Conservation (phyloP, 2,329 filamentous ascomycete species). For the Aureobasidium lini region DNA sequence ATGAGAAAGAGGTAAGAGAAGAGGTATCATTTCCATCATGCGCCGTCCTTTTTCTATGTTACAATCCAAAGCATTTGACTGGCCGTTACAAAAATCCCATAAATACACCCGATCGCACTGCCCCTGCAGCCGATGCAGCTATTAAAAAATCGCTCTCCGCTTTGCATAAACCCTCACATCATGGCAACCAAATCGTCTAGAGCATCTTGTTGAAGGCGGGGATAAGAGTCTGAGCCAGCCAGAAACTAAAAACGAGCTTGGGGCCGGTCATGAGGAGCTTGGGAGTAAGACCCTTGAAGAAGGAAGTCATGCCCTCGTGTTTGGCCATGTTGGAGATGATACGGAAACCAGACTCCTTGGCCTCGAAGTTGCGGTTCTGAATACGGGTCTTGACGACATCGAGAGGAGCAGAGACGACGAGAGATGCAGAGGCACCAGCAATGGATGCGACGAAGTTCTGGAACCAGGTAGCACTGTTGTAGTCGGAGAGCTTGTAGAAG, state of each 20-base stretch:
- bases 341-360: conserved; percentile 87
- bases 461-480: conserved; percentile 88
- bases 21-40: conserved; percentile 14
- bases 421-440: conserved; percentile 86
- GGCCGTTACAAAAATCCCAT: conserved; percentile 1
- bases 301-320: conserved; percentile 75
- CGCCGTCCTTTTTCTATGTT: conserved; percentile 12
- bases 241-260: conserved; percentile 99
- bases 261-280: conserved; percentile 99
- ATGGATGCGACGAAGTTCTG: conserved; percentile 98
- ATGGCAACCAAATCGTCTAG: conserved; percentile 28
- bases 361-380: conserved; percentile 97
- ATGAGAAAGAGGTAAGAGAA: conserved; percentile 3
- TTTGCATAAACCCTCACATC: background rate
- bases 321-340: conserved; percentile 90
- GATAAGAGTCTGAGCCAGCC: conserved; percentile 96
- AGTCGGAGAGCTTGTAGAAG: conserved; percentile 79
- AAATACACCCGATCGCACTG: conserved; percentile 7
- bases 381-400: conserved; percentile 98
- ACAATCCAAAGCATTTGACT: conserved; percentile 3
- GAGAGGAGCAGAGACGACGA: conserved; percentile 89
- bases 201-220: conserved; percentile 73
- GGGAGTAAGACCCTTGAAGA: conserved; percentile 96
- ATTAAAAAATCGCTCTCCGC: background rate
- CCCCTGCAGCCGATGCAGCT: background rate